Percentiles rank a stretch among this genome's conserved stretches.
phyloP scores from a whole-genome alignment of 305 asterid species.

The Fraxinus sp. region DNA sequence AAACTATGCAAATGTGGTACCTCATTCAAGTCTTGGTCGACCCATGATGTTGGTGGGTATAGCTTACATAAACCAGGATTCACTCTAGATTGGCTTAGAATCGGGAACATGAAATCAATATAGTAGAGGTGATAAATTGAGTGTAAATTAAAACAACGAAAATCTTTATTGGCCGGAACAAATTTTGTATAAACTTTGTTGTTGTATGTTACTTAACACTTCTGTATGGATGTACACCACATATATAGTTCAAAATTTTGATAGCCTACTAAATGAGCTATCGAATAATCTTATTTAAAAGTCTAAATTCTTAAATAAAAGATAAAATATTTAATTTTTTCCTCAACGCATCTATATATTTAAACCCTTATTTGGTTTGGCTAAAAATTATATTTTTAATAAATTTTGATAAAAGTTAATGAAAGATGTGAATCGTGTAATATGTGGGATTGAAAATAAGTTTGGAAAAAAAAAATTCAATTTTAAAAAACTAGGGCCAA shows the following conservation, averaged over 20 bases:
- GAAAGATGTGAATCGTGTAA: too few relatives aligned
- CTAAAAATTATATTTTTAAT: too few relatives aligned
- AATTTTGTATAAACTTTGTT: neutral
- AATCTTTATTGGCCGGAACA: neutral
- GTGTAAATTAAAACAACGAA: neutral
- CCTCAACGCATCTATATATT: neutral
- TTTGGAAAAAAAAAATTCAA: too few relatives aligned
- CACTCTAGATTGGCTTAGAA: neutral
- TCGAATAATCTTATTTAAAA: neutral
- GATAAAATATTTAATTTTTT: too few relatives aligned
- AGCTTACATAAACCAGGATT: slow-evolving; percentile 26
- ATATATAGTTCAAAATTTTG: neutral
- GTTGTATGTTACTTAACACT: neutral
- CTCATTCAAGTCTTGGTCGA: slow-evolving; percentile 41
- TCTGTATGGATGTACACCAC: neutral
- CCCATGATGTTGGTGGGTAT: slow-evolving; percentile 54
- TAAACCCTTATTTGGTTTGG: too few relatives aligned
- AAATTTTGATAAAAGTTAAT: too few relatives aligned
- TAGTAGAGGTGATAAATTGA: neutral
- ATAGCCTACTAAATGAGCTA: neutral
- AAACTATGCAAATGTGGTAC: slow-evolving; percentile 39
- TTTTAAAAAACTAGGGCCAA: too few relatives aligned
- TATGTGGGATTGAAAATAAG: too few relatives aligned
- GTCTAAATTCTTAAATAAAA: too few relatives aligned
- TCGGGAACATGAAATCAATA: neutral